phyloP scores from a whole-genome alignment of 345 rosid species.

The Arabidopsis thaliana region DNA sequence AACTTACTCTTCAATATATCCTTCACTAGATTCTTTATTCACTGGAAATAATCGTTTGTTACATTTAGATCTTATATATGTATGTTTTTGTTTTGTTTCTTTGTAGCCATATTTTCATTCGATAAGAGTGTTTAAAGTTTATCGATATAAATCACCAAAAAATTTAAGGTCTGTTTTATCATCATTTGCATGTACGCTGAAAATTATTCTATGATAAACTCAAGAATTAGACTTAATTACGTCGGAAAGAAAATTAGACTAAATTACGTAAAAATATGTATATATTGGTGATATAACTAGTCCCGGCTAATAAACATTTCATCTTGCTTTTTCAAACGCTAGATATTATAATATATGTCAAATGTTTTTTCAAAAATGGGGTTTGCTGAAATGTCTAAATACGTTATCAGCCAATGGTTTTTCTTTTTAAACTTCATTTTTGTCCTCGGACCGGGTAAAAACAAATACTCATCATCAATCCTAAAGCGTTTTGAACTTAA shows the following conservation, averaged over 20 bases:
- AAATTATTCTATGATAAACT: neutral
- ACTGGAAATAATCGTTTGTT: constrained; percentile 21
- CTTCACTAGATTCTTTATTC: constrained; percentile 42
- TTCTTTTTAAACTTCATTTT: neutral
- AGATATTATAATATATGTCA: neutral
- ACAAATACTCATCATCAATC: neutral
- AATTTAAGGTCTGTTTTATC: neutral
- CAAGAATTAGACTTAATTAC: neutral
- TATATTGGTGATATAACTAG: neutral
- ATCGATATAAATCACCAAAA: constrained; percentile 4
- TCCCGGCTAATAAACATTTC: neutral
- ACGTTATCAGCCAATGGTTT: neutral
- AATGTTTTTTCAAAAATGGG: neutral
- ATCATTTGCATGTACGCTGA: neutral
- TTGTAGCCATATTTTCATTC: constrained; percentile 20
- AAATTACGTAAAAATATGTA: neutral
- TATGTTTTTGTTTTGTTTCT: neutral
- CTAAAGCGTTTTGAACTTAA: too few species aligned
- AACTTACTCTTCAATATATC: constrained; percentile 31
- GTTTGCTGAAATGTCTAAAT: neutral
- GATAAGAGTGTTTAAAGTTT: neutral
- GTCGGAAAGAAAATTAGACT: neutral
- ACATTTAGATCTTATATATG: constrained; percentile 20
- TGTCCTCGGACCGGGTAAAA: neutral
- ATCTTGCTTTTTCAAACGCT: neutral